Evolutionary conservation across 2,329 filamentous ascomycete genomes (phyloP), one percentile per base, ranked within the genome.

Genomic region (Scopulariopsis brevicaulis): DNA sequence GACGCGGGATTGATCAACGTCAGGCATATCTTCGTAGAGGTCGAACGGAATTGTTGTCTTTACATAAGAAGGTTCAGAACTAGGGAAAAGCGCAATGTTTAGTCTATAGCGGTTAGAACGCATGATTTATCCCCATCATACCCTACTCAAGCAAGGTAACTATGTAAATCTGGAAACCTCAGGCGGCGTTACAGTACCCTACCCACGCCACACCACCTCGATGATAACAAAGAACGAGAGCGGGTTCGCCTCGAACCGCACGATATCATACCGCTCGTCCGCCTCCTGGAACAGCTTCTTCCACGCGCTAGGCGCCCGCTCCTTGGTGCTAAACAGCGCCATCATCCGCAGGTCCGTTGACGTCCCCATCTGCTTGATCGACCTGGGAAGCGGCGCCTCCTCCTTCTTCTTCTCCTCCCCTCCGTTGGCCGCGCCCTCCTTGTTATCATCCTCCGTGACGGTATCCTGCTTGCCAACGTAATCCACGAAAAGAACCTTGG

Each of bases 261-360:
- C 65, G 20, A 78, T 65, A n/a, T 74, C 69, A 52, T 75, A 77
- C 14, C 75, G 65, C 62, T 74, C 69, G 59, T 80, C 77, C 2
- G 77, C 76, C 53, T 65, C 62, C n/a, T 61, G 63, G 62, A 80
- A 74, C 2, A 80, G 66, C 18, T 65, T 65, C 63, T 70, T 71
- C 74, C 77, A 81, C 4, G 72, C 55, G 22, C 48, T 53, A 12
- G 50, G 43, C 8, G 48, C 24, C 48, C 79, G 71, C 66, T 82
- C 79, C 63, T 78, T 73, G 2, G 77, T 73, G 61, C 81, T 82
- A 43, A 80, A 68, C 37, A 80, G 60, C 11, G 71, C 71, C 64
- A 81, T 63, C 78, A 82, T 81, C 2, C 78, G 67, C 61, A 80
- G 64, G 61, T 81, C 78, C 75, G 80, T 79, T 37, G 72, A 70